Evolutionary conservation across 805 yeast species (phyloP), one percentile per base, ranked within the genome.

Genomic region (Pichia pseudocactophila): DNA sequence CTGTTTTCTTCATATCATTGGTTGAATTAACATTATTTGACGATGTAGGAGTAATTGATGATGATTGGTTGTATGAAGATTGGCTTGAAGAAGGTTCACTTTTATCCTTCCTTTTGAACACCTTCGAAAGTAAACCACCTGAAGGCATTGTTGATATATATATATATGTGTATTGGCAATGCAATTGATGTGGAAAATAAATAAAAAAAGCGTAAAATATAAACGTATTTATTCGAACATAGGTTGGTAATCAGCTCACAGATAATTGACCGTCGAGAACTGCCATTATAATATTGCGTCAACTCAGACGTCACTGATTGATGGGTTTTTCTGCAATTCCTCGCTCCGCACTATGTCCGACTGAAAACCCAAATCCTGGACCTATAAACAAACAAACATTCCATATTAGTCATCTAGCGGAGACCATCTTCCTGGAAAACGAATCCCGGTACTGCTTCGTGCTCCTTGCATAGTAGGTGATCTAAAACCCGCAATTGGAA

Each of bases 51-150:
- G 25, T 22, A 5, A 16, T 10, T 27, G 30, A 10, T 27, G 13
- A 20, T 17, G 20, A 26, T 12, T 9, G n/a, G 17, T 15, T n/a
- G n/a, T n/a, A n/a, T n/a, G n/a, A n/a, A 22, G 25, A 22, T 6
- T 22, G 25, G 8, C 8, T 22, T 5, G 25, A 22, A 22, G 25
- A 22, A 8, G 25, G 8, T 6, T 22, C 25, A 22, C 17, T 20
- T 1, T 43, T 40, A 27, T 40, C 37, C 11, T 44, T 40, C 13
- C 31, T 36, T 19, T 44, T 44, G 25, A 44, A 44, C 9, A 44
- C 17, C 16, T 39, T 39, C 5, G 37, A 15, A 5, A 43, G 12
- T 10, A 43, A 39, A 12, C 34, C 38, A 26, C 36, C 39, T 15
- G 30, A 33, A 3, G 45, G 32, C 45, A 42, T 42, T 9, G 12